Evolutionary conservation across 257 asterid genomes (phyloP), one percentile per base, ranked within the genome.

Genomic region (Solanum chaucha): DNA sequence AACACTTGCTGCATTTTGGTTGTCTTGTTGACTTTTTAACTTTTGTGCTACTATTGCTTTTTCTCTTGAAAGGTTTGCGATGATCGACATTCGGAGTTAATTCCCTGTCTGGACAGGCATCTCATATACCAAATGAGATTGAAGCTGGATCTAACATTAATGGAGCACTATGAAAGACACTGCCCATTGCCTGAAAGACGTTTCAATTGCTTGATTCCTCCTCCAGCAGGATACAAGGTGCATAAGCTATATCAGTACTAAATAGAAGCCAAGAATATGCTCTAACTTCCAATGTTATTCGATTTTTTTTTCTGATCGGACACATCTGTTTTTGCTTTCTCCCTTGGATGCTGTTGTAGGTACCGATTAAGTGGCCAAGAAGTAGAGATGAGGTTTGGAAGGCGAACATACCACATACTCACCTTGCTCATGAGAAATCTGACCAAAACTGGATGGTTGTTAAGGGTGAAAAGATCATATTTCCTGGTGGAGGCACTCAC

Each of bases 391-490:
- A 95, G 91, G 98, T 94, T 68, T 96, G 98, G 99, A 95, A 95
- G 91, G 96, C 93, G 67, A 96, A 96, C 90, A 95, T 96, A 78
- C 99, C 99, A 84, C 99, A 96, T 92, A 96, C 98, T 38, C 98
- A 96, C 92, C 95, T 96, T 70, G 99, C 99, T 74, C 93, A 91
- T 83, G 99, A 96, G 92, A 96, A 96, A 89, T 96, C 99, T 82
- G 99, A 96, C 91, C 98, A 96, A 93, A 96, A 95, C 87, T 96
- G 99, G 99, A 96, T 96, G 99, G 95, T 95, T 93, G 99, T 91
- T 34, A 94, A 93, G 91, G 98, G 98, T 70, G 97, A 95, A 32
- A 95, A 92, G 91, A 94, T 95, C 28, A 40, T 86, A 14, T 96
- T 96, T 88, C 99, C 99, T 85, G 99, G 99, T 32, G 99, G 99